These are phyloP conservation scores for Moesziomyces sp. DNA, from an alignment of 1,284 basidiomycete species.

Conservation along the genomic window DNA sequence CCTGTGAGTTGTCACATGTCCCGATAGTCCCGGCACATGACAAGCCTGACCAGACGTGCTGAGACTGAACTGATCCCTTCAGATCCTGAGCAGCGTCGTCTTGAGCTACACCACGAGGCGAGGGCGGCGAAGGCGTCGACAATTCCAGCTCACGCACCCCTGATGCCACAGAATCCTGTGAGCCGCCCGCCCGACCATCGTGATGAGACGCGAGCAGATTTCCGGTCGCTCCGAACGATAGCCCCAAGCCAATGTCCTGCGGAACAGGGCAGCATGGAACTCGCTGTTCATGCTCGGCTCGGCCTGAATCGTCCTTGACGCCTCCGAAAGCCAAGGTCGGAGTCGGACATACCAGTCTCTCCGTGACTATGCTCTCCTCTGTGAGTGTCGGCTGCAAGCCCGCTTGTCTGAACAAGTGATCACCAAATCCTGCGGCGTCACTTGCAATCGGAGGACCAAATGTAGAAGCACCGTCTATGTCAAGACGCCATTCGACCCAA, in stretches of 20 bases:
- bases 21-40: neutral
- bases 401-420: no score
- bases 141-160: constrained; percentile 6
- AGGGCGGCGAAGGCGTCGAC: neutral
- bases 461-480: no score
- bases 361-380: no score
- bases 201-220: no score
- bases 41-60: neutral
- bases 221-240: neutral
- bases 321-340: no score
- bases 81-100: neutral
- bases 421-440: neutral
- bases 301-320: no score
- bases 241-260: neutral
- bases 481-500: no score
- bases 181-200: neutral
- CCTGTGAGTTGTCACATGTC: neutral
- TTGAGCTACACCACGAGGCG: neutral
- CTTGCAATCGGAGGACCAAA: neutral
- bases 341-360: no score
- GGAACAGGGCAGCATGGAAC: no score
- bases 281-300: no score
- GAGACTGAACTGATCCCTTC: neutral
- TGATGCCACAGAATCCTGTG: constrained; percentile 2
- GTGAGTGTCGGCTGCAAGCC: no score